These are phyloP conservation scores for Tubosaeta sp. DNA, from an alignment of 768 basidiomycete genomes.

Conservation along the genomic window DNA sequence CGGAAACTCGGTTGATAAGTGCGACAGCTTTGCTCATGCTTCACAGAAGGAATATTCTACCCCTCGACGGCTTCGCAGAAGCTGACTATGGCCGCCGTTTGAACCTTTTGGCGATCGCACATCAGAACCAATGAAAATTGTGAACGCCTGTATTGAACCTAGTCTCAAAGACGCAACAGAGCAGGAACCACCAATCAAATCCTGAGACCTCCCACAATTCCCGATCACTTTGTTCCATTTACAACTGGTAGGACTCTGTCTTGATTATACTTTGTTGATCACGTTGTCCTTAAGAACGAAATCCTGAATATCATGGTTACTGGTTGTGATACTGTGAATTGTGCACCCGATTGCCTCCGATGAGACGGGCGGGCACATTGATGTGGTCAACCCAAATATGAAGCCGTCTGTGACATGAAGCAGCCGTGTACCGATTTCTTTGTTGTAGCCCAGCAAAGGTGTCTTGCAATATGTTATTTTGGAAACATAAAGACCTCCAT, in stretches of 20 bases:
- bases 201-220: neutral
- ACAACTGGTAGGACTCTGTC: too few species aligned
- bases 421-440: too few species aligned
- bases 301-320: neutral
- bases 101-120: neutral
- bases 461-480: neutral
- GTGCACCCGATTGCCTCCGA: neutral
- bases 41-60: slow-evolving; percentile 34
- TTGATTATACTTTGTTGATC: too few species aligned
- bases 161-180: neutral
- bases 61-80: slow-evolving; percentile 10
- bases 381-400: too few species aligned
- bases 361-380: neutral
- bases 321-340: neutral
- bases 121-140: neutral
- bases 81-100: too few species aligned
- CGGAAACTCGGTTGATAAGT: slow-evolving; percentile 6
- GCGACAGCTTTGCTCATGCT: slow-evolving; percentile 44
- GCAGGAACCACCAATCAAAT: too few species aligned
- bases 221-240: too few species aligned
- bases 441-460: neutral
- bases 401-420: too few species aligned
- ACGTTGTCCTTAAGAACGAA: too few species aligned
- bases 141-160: neutral
- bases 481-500: neutral